Evolutionary conservation across 78 protist species (phyloP).

Genomic region (Planoprotostelium fungivorum): DNA sequence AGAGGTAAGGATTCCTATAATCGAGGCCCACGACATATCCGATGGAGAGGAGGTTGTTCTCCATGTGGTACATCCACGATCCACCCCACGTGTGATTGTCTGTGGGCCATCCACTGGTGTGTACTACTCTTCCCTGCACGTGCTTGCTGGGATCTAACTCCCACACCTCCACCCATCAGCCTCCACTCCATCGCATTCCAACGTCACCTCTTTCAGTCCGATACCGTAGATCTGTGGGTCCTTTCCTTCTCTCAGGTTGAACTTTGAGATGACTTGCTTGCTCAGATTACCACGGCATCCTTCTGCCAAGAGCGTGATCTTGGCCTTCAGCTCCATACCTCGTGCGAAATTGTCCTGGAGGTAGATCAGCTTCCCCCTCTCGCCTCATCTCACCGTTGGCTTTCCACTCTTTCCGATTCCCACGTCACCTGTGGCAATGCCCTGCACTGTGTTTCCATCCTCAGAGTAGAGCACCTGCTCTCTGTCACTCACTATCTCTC

Average conservation of each 20-base stretch:
- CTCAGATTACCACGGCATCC: slow-evolving; percentile 92
- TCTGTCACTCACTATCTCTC: not conserved
- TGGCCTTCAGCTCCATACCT: slow-evolving; percentile 93
- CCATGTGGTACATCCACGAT: slow-evolving; percentile 90
- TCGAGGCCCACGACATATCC: slow-evolving; percentile 94
- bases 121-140: slow-evolving; percentile 67
- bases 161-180: slow-evolving; percentile 67
- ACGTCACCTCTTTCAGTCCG: slow-evolving; percentile 88
- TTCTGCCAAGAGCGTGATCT: slow-evolving; percentile 86
- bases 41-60: slow-evolving; percentile 56
- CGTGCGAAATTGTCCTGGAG: slow-evolving; percentile 68
- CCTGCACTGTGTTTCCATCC: slow-evolving; percentile 61
- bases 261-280: slow-evolving; percentile 65
- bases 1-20: slow-evolving; percentile 86
- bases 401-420: slow-evolving; percentile 85
- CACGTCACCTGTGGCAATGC: slow-evolving; percentile 85
- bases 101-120: slow-evolving; percentile 94
- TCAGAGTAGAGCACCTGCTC: slow-evolving; percentile 42
- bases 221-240: slow-evolving; percentile 90
- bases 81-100: slow-evolving; percentile 86
- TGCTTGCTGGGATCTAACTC: slow-evolving; percentile 77
- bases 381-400: slow-evolving; percentile 17
- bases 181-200: not conserved
- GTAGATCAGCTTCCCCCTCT: not conserved
- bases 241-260: slow-evolving; percentile 52